Conservation (phyloP, 108 stramenopile genomes). For the Bacterosira constricta region DNA sequence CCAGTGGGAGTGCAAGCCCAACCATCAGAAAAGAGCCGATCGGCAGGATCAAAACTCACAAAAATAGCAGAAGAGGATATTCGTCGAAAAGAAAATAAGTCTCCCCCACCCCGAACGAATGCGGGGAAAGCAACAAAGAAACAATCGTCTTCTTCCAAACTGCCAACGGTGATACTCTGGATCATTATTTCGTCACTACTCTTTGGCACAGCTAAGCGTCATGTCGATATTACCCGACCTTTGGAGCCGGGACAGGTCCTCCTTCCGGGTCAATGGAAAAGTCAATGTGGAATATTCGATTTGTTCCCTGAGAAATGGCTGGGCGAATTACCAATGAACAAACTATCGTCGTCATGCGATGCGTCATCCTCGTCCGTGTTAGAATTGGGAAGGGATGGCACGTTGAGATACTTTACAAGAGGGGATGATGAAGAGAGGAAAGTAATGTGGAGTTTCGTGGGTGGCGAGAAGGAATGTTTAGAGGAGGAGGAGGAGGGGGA, state of each 20-base stretch:
- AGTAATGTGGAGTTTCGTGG: slow-evolving; percentile 5
- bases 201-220: slow-evolving; percentile 10
- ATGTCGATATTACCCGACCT: slow-evolving; percentile 18
- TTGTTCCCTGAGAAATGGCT: slow-evolving; percentile 19
- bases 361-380: slow-evolving; percentile 22
- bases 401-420: slow-evolving; percentile 26
- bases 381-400: slow-evolving; percentile 37
- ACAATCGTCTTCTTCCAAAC: slow-evolving; percentile 1
- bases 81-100: not conserved
- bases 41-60: slow-evolving; percentile 3
- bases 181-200: slow-evolving; percentile 8
- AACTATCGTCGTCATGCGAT: slow-evolving; percentile 6
- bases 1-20: slow-evolving; percentile 20
- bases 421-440: slow-evolving; percentile 3
- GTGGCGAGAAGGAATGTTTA: not conserved
- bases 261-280: slow-evolving; percentile 37
- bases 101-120: not conserved
- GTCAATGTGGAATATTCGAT: slow-evolving; percentile 40
- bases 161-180: slow-evolving; percentile 4
- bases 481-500: not conserved
- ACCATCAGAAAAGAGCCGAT: not conserved
- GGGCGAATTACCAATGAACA: not conserved
- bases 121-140: slow-evolving; percentile 8
- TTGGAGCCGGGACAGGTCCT: slow-evolving; percentile 20
- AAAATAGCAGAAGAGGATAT: slow-evolving; percentile 13